phyloP scores from a whole-genome alignment of 345 rosid genomes.

The Trapa bicornis region DNA sequence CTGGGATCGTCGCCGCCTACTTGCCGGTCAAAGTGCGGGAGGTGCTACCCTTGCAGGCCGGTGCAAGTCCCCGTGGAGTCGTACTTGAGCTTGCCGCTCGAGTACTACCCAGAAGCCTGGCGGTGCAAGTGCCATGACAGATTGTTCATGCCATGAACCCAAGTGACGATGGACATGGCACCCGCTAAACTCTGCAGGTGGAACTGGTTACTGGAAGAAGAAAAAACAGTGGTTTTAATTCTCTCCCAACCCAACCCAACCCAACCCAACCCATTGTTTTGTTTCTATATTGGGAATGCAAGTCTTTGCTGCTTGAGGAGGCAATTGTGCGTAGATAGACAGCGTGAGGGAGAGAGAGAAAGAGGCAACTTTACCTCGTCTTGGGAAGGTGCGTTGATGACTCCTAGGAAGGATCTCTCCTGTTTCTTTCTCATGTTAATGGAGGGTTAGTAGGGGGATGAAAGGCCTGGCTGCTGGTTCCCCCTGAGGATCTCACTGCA shows the following conservation, averaged over 20 bases:
- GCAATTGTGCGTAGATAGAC: background rate
- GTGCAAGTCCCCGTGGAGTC: slow-evolving; percentile 89
- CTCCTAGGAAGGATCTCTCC: background rate
- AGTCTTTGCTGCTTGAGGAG: background rate
- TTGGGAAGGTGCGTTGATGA: background rate
- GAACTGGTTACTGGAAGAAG: background rate
- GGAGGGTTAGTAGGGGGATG: background rate
- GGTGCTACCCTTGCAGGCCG: slow-evolving; percentile 66
- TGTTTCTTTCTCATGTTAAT: background rate
- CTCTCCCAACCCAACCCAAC: background rate
- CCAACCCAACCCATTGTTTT: background rate
- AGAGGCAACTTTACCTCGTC: background rate
- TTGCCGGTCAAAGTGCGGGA: slow-evolving; percentile 80
- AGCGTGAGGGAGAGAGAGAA: background rate
- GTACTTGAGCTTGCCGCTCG: slow-evolving; percentile 49
- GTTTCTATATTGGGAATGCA: slow-evolving; percentile 2
- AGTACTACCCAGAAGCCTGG: slow-evolving; percentile 99
- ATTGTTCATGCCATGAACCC: slow-evolving; percentile 59
- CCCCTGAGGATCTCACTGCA: background rate
- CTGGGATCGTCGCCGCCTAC: slow-evolving; percentile 64
- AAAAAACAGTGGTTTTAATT: background rate
- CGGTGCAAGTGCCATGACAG: slow-evolving; percentile 84
- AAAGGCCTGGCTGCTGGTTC: background rate
- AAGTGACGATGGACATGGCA: background rate
- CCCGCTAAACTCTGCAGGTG: no score